Conservation (phyloP, 1,284 basidiomycete species). For the Cryptococcus depauperatus region DNA sequence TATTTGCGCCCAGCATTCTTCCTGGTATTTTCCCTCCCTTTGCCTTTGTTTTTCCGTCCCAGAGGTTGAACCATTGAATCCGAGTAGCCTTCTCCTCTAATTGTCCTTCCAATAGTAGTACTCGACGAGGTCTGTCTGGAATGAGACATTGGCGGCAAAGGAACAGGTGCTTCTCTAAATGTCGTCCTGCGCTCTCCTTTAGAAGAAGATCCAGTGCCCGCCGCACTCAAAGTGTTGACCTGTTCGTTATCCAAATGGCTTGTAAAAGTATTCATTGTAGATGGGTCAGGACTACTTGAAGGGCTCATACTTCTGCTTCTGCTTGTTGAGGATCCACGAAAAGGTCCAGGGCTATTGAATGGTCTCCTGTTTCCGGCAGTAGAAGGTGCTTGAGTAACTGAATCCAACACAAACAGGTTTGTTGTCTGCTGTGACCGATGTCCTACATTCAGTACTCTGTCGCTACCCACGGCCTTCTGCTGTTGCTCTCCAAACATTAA, state of each 20-base stretch:
- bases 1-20: slow-evolving; percentile 19
- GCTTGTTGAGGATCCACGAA: slow-evolving; percentile 13
- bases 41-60: slow-evolving; percentile 13
- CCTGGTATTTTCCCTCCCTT: slow-evolving; percentile 25
- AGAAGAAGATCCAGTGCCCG: slow-evolving; percentile 13
- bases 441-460: background rate
- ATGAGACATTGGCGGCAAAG: slow-evolving; percentile 9
- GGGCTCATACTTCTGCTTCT: slow-evolving; percentile 12
- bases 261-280: too few species aligned
- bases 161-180: slow-evolving; percentile 10
- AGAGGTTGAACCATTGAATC: slow-evolving; percentile 18
- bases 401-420: background rate
- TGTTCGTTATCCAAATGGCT: slow-evolving; percentile 26
- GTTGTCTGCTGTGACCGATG: background rate
- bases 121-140: slow-evolving; percentile 19
- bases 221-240: slow-evolving; percentile 10
- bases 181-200: too few species aligned
- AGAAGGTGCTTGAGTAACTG: background rate
- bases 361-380: slow-evolving; percentile 7
- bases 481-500: slow-evolving; percentile 26
- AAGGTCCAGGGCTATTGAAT: slow-evolving; percentile 13
- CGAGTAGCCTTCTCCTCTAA: slow-evolving; percentile 16
- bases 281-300: slow-evolving; percentile 18
- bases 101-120: slow-evolving; percentile 1
- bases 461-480: background rate